A percentile compares a stretch with the other conserved stretches of the same genome.
These are phyloP conservation scores for Kregervanrija delftensis DNA, from an alignment of 805 yeast species.

Conservation along the genomic window DNA sequence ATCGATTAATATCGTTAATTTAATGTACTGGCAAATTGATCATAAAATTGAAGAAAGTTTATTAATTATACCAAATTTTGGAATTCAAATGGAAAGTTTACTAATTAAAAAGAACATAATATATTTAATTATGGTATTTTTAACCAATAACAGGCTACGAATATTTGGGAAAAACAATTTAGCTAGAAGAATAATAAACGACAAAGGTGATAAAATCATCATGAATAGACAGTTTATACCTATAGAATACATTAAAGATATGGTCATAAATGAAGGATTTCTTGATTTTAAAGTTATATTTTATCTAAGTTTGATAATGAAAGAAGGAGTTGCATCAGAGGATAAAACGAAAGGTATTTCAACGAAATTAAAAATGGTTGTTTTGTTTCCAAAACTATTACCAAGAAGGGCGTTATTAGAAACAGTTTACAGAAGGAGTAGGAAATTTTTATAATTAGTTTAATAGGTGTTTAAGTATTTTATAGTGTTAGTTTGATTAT, in stretches of 20 bases:
- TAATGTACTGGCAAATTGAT: slow-evolving; percentile 20
- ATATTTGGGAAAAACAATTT: neutral
- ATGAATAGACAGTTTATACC: slow-evolving; percentile 43
- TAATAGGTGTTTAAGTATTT: too few relatives aligned
- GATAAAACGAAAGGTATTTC: slow-evolving; percentile 2
- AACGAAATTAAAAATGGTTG: slow-evolving; percentile 19
- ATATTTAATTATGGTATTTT: slow-evolving; percentile 1
- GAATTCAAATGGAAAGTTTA: slow-evolving; percentile 37
- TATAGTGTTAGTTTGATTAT: too few relatives aligned
- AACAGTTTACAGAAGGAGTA: slow-evolving; percentile 21
- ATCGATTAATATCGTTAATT: slow-evolving; percentile 13
- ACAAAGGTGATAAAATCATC: slow-evolving; percentile 1
- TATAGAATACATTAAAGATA: slow-evolving; percentile 47
- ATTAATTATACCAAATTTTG: slow-evolving; percentile 40
- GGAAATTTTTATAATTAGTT: slow-evolving; percentile 9
- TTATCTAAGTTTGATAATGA: slow-evolving; percentile 54
- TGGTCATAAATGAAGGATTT: slow-evolving; percentile 73
- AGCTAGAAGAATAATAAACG: neutral
- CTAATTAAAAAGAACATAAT: slow-evolving; percentile 18
- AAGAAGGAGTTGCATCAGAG: slow-evolving; percentile 17
- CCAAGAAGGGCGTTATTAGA: slow-evolving; percentile 26
- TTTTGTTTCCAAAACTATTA: slow-evolving; percentile 25
- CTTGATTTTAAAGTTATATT: slow-evolving; percentile 58
- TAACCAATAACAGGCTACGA: neutral
- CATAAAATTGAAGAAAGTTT: slow-evolving; percentile 37